These are phyloP conservation scores for Crithidia brevicula DNA, from an alignment of 208 protist species.

Conservation along the genomic window DNA sequence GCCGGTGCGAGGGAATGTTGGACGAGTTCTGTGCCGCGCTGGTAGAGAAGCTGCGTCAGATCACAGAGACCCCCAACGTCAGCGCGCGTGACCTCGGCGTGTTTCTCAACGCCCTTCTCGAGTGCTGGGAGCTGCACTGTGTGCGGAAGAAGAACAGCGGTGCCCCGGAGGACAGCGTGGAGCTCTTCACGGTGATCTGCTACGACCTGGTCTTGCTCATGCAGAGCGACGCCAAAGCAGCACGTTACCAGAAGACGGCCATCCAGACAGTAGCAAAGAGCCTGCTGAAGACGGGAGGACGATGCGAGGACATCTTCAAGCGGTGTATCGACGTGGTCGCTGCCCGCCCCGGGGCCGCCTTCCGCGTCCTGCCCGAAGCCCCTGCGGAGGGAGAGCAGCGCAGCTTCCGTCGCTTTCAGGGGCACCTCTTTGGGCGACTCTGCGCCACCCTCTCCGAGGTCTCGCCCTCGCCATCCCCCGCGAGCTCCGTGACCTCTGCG, in stretches of 20 bases:
- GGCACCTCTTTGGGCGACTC: constrained; percentile 44
- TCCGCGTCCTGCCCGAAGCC: constrained; percentile 37
- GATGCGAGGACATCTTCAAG: constrained; percentile 48
- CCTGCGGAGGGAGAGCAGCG: constrained; percentile 8
- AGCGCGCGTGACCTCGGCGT: constrained; percentile 61
- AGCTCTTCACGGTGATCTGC: constrained; percentile 75
- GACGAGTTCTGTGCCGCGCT: constrained; percentile 85
- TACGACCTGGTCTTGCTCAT: constrained; percentile 45
- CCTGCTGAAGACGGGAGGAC: constrained; percentile 51
- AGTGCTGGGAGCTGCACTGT: constrained; percentile 87
- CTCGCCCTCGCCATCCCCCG: neutral
- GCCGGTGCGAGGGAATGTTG: constrained; percentile 52
- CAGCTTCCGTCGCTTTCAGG: constrained; percentile 49
- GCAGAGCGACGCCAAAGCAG: constrained; percentile 36
- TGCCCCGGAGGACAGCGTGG: constrained; percentile 47
- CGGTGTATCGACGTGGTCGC: constrained; percentile 54
- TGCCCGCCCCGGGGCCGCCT: constrained; percentile 28
- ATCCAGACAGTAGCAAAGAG: constrained; percentile 38
- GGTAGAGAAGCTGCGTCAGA: constrained; percentile 56
- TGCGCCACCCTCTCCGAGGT: constrained; percentile 18
- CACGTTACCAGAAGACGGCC: constrained; percentile 38
- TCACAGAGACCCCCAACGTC: constrained; percentile 67
- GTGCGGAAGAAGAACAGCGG: constrained; percentile 58
- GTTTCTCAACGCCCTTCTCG: constrained; percentile 63
- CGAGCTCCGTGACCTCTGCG: neutral